Base-by-base conservation (phyloP, 768 basidiomycete genomes). In the Tulasnella sp. region DNA sequence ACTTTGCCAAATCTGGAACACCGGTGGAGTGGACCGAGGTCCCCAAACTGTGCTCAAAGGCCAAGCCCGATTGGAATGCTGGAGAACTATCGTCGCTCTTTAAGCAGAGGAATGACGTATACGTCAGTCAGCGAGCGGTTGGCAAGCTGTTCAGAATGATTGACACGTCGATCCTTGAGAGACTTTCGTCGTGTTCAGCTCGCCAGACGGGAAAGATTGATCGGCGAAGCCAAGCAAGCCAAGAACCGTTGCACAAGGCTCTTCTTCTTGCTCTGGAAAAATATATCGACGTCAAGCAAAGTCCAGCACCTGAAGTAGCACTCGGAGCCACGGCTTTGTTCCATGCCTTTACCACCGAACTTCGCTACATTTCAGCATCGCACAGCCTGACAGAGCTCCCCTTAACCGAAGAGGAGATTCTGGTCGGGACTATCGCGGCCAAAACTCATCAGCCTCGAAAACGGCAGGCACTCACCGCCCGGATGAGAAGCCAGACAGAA, bases 381-480 rank as follows among this genome's bases (percentile, higher is more conserved):
- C 80, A 86, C 77, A 83, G 83, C 1, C 79, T 64, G 12, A 36
- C 66, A n/a, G 17, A 39, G 40, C 29, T 37, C 1, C 80, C 81
- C 67, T 79, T 89, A 1, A 84, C 84, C 8, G 88, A 90, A 75
- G 88, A 86, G 76, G 90, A 90, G 77, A 87, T 84, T 0, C 79
- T 88, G 2, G 78, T 89, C 17, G 89, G 90, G 0, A 89, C 89
- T 0, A 90, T 90, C 73, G 80, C 85, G 0, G 87, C 88, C 22
- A 87, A 88, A 72, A 86, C 82, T 12, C 85, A 87, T 0, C 87
- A 89, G 75, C 83, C 84, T 16, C 82, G 86, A 11, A 82, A 80
- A 72, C 82, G 88, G 32, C 83, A 79, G 73, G 85, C 88, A 41
- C 76, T 82, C 39, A 89, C 88, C 75, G 80, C 86, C 0, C 83